phyloP scores from a whole-genome alignment of 2,329 filamentous ascomycete genomes.

The Orbilia javanica region DNA sequence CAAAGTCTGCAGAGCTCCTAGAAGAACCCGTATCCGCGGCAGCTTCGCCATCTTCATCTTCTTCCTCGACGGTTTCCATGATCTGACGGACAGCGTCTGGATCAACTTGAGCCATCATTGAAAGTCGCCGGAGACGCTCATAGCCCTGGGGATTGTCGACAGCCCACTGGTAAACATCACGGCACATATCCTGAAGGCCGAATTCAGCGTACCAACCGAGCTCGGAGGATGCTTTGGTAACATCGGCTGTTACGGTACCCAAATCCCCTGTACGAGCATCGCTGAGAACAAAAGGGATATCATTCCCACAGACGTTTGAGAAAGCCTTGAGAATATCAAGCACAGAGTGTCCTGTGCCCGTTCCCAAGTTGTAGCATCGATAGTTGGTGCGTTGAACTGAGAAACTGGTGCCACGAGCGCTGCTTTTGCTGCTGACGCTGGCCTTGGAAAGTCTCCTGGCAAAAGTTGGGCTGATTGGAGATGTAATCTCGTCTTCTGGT shows the following conservation, averaged over 20 bases:
- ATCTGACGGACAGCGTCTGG: conserved; percentile 42
- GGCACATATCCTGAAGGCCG: conserved; percentile 59
- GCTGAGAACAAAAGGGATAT: conserved; percentile 65
- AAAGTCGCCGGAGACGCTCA: conserved; percentile 55
- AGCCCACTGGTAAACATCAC: conserved; percentile 59
- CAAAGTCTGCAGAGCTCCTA: conserved; percentile 48
- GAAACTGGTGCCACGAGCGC: conserved; percentile 35
- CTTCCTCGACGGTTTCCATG: conserved; percentile 55
- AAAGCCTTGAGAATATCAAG: conserved; percentile 67
- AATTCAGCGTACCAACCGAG: conserved; percentile 66
- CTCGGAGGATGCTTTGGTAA: conserved; percentile 65
- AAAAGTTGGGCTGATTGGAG: conserved; percentile 48
- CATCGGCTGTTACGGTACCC: conserved; percentile 67
- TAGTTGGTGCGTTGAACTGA: conserved; percentile 61
- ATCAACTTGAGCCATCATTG: conserved; percentile 53
- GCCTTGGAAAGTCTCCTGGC: conserved; percentile 31
- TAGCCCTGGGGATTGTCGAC: conserved; percentile 59
- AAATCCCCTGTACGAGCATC: conserved; percentile 67
- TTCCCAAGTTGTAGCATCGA: conserved; percentile 68
- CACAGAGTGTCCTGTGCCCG: conserved; percentile 68
- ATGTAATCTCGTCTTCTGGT: conserved; percentile 24
- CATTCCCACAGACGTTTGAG: conserved; percentile 64
- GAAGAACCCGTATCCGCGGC: conserved; percentile 12
- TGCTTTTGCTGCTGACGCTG: conserved; percentile 29
- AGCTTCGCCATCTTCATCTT: conserved; percentile 35